Base-by-base conservation (phyloP, 1,284 basidiomycete genomes). In the Malassezia furfur region DNA sequence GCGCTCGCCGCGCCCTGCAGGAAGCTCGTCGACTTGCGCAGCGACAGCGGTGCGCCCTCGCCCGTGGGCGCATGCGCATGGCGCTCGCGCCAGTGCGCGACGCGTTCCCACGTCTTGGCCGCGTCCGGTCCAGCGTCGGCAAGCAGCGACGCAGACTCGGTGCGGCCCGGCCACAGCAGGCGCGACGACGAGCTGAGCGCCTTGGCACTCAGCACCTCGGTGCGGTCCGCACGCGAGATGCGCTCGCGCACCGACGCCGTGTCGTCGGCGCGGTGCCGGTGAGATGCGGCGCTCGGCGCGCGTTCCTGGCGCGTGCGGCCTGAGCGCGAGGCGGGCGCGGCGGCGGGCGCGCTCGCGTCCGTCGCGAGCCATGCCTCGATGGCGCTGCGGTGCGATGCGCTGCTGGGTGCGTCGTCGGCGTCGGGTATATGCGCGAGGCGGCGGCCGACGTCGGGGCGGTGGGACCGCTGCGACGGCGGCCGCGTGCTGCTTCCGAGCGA, bases 31-130 rank as follows among this genome's bases (percentile, higher is more conserved):
- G 47, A 37, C 36, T 35, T 48, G 34, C 47, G 34, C 17, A 37
- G 47, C 31, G 32, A 19, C 11, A 25, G 21, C 15, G 34, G 19
- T 3, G 9, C 37, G 14, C 34, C 9, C n/a, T 19, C 34, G 5
- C 12, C 17, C 35, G 17, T 15, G 14, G n/a, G 12, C 21, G 30
- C 36, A 6, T 22, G 35, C 10, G 48, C 54, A 10, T 46, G 41
- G 37, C 34, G 44, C 12, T 57, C 55, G 30, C 55, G 55, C 55
- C 55, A 57, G 11, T 37, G 32, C 5, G 55, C 50, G 22, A 57
- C 48, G 39, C 55, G 55, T 17, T 57, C 55, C 10, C 38, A 52
- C 3, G 50, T 38, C 30, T 43, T 36, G 15, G 48, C 31, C 22
- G n/a, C 48, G 37, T 17, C 25, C 25, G 12, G 22, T 14, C n/a